Percentiles rank a stretch among this genome's conserved stretches.
phyloP scores from a whole-genome alignment of 2,329 filamentous ascomycete genomes.

The Exophiala calicioides region DNA sequence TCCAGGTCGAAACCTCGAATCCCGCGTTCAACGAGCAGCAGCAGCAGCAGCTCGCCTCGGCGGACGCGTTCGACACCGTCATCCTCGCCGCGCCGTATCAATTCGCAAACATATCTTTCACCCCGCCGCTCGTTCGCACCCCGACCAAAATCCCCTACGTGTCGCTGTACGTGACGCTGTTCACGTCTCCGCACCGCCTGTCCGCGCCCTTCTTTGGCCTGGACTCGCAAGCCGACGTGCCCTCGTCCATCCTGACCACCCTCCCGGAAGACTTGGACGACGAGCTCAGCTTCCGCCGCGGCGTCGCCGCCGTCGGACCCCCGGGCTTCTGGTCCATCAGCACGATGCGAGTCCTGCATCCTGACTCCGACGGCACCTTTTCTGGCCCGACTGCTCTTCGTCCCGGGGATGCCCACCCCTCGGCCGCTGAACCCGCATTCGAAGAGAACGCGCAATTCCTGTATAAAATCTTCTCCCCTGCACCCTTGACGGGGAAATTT shows the following conservation, averaged over 20 bases:
- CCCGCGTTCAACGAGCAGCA: constrained; percentile 29
- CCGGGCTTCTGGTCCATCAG: constrained; percentile 85
- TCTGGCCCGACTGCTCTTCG: constrained; percentile 11
- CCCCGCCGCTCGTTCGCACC: constrained; percentile 43
- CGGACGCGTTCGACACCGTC: constrained; percentile 69
- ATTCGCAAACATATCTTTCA: constrained; percentile 67
- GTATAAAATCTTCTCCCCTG: constrained; percentile 68
- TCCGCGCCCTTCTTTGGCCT: constrained; percentile 72
- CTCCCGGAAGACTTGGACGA: constrained; percentile 61
- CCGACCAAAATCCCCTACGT: constrained; percentile 86
- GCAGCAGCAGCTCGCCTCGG: no score
- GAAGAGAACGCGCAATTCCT: constrained; percentile 45
- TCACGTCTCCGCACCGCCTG: constrained; percentile 75
- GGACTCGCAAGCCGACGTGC: constrained; percentile 55
- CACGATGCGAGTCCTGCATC: constrained; percentile 67
- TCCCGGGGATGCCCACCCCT: neutral
- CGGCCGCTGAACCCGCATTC: constrained; percentile 1
- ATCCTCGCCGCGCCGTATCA: constrained; percentile 83
- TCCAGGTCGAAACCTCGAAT: constrained; percentile 38
- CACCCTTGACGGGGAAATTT: constrained; percentile 49
- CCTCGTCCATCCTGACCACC: constrained; percentile 80
- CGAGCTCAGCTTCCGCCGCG: constrained; percentile 39
- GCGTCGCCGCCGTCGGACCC: constrained; percentile 62
- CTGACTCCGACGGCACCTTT: constrained; percentile 37
- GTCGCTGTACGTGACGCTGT: constrained; percentile 82